Percentiles rank a stretch among this genome's conserved stretches.
Evolutionary conservation across 2,329 filamentous ascomycete genomes (phyloP).

Genomic region (Phialophora macrospora): DNA sequence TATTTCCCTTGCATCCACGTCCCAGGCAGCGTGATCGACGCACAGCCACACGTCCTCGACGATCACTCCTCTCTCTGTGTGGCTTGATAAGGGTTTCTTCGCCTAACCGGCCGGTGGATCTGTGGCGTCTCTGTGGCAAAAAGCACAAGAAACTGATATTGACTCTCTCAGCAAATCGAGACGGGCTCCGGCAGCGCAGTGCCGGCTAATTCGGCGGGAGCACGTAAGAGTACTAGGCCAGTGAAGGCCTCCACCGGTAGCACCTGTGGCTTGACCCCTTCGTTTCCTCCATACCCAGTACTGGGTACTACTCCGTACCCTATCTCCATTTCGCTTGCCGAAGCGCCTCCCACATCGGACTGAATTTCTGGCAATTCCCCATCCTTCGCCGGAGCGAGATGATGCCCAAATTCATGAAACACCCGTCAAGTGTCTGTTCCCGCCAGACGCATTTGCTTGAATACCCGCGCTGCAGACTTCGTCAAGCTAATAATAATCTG

Average conservation of each 20-base stretch:
- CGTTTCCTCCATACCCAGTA: not conserved
- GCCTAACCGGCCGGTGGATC: not conserved
- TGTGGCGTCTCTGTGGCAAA: slow-evolving; percentile 22
- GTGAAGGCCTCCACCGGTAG: not conserved
- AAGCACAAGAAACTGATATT: not conserved
- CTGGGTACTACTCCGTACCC: not conserved
- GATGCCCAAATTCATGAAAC: slow-evolving; percentile 11
- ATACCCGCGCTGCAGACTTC: slow-evolving; percentile 2
- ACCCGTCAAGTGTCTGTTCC: slow-evolving; percentile 9
- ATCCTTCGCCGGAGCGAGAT: slow-evolving; percentile 14
- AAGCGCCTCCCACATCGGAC: slow-evolving; percentile 8
- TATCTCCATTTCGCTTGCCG: slow-evolving; percentile 14
- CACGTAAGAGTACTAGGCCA: not conserved
- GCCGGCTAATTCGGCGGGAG: not conserved
- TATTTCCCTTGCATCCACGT: slow-evolving; percentile 4
- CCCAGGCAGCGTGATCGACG: slow-evolving; percentile 23
- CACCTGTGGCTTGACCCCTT: slow-evolving; percentile 16
- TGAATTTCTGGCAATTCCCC: slow-evolving; percentile 13
- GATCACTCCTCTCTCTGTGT: not conserved
- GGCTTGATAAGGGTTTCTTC: slow-evolving; percentile 1
- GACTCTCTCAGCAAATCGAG: not conserved
- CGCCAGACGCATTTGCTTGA: slow-evolving; percentile 11
- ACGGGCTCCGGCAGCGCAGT: not conserved
- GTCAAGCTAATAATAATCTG: not conserved
- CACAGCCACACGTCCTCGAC: slow-evolving; percentile 26